Percentiles rank a stretch among this genome's conserved stretches.
These are phyloP conservation scores for Aureobasidium sp. DNA, from an alignment of 2,329 filamentous ascomycete species.

Conservation along the genomic window DNA sequence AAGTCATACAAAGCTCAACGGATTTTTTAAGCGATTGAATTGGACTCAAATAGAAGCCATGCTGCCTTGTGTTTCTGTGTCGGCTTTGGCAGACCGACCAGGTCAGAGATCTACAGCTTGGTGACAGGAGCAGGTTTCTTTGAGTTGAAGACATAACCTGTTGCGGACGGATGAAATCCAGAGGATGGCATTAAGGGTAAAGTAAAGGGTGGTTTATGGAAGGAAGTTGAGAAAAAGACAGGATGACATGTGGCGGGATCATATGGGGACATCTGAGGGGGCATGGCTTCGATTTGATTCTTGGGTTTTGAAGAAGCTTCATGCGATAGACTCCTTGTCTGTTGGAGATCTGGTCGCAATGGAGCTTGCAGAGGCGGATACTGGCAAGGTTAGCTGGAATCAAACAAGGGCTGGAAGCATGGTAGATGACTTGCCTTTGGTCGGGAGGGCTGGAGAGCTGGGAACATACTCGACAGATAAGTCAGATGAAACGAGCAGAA, in stretches of 20 bases:
- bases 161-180: slow-evolving; percentile 38
- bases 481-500: no score
- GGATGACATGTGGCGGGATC: slow-evolving; percentile 60
- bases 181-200: slow-evolving; percentile 31
- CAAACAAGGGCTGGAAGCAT: neutral
- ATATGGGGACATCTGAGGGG: slow-evolving; percentile 33
- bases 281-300: slow-evolving; percentile 46
- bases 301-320: slow-evolving; percentile 29
- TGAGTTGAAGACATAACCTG: slow-evolving; percentile 34
- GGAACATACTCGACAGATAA: slow-evolving; percentile 29
- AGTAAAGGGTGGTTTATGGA: slow-evolving; percentile 50
- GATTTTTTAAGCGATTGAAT: no score
- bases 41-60: no score
- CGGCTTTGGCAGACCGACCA: no score
- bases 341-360: slow-evolving; percentile 25
- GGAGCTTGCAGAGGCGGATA: neutral
- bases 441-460: slow-evolving; percentile 34
- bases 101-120: no score
- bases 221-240: slow-evolving; percentile 64
- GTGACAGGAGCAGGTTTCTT: neutral
- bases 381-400: slow-evolving; percentile 10
- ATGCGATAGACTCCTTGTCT: slow-evolving; percentile 23
- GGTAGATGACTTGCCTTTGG: slow-evolving; percentile 30
- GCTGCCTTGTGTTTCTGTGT: no score
- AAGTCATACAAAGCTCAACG: no score